Conservation (phyloP, 345 rosid genomes). For the Clausena lansium region DNA sequence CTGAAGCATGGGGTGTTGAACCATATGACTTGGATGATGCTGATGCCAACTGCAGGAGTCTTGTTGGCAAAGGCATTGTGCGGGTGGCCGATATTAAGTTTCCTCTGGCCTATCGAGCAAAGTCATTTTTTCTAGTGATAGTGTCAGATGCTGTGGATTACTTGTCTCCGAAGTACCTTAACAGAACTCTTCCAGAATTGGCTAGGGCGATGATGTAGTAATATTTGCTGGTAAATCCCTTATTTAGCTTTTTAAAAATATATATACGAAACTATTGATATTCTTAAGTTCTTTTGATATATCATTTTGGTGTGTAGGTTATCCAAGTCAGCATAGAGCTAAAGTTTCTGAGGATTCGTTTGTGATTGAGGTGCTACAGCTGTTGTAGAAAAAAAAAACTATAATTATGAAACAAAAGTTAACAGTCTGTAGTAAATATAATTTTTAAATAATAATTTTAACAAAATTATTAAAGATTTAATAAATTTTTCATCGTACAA, state of each 20-base stretch:
- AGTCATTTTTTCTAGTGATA: constrained; percentile 64
- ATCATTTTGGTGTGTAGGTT: constrained; percentile 31
- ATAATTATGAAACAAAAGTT: no score
- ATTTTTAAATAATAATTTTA: no score
- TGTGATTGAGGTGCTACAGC: no score
- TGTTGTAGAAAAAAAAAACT: no score
- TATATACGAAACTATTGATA: no score
- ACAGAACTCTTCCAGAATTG: constrained; percentile 62
- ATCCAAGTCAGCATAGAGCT: constrained; percentile 59
- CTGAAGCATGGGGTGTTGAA: constrained; percentile 65
- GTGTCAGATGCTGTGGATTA: constrained; percentile 74
- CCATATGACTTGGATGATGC: constrained; percentile 72
- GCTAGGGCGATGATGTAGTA: constrained; percentile 57
- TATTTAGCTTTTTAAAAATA: background rate
- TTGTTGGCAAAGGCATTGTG: constrained; percentile 56
- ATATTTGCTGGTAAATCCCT: constrained; percentile 52
- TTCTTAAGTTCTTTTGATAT: constrained; percentile 8
- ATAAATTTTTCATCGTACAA: no score
- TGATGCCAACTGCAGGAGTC: constrained; percentile 46
- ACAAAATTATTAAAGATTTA: no score
- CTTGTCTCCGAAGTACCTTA: constrained; percentile 68
- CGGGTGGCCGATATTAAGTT: constrained; percentile 64
- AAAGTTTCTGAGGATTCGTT: no score
- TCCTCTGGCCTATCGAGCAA: constrained; percentile 59
- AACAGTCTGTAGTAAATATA: no score